These are phyloP conservation scores for Tetracentron sinense DNA, from an alignment of 164 flowering plant species.

Conservation along the genomic window DNA sequence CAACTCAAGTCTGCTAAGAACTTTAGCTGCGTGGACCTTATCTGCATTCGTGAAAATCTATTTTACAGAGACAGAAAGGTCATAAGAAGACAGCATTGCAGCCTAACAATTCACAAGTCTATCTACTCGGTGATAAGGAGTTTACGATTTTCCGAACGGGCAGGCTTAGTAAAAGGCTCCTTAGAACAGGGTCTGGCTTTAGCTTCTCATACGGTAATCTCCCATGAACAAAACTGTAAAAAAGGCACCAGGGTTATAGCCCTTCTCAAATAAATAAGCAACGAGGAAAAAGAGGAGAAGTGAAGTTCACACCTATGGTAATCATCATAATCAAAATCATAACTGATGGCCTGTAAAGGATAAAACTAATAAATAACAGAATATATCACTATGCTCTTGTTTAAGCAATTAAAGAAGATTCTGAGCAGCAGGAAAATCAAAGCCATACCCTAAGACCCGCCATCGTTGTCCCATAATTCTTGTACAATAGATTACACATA, in stretches of 20 bases:
- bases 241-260: no score
- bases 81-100: background rate
- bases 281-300: no score
- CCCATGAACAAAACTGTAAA: slow-evolving; percentile 77
- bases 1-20: slow-evolving; percentile 65
- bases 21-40: slow-evolving; percentile 60
- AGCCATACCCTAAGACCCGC: slow-evolving; percentile 78
- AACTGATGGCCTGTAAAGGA: slow-evolving; percentile 68
- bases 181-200: slow-evolving; percentile 71
- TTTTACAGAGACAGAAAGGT: slow-evolving; percentile 12
- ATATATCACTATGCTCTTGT: background rate
- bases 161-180: slow-evolving; percentile 56
- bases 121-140: slow-evolving; percentile 9
- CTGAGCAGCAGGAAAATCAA: background rate
- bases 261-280: no score
- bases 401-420: background rate
- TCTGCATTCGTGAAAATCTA: slow-evolving; percentile 87
- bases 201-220: slow-evolving; percentile 70
- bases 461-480: slow-evolving; percentile 85
- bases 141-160: slow-evolving; percentile 82
- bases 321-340: slow-evolving; percentile 72
- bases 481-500: slow-evolving; percentile 51
- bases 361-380: background rate
- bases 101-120: background rate
- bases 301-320: slow-evolving; percentile 71